Percentiles rank a stretch among this genome's conserved stretches.
Conservation (phyloP, 495 filamentous ascomycete species). For the Thozetella sp. region DNA sequence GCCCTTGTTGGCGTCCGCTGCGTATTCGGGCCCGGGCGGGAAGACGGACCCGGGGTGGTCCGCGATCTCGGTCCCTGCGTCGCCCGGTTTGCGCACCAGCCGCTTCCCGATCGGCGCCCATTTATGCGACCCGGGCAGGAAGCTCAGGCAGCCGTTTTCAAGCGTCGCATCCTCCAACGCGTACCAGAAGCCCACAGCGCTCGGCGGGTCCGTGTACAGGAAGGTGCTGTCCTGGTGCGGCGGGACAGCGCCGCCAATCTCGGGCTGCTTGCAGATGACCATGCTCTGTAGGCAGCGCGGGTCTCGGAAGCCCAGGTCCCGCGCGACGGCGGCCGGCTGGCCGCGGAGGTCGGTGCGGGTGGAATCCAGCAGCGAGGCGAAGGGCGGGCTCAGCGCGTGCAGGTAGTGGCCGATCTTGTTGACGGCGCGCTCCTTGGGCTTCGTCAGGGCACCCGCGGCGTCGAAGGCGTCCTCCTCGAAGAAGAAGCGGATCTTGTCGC, state of each 20-base stretch:
- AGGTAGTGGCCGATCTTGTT: constrained; percentile 98
- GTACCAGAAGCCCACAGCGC: constrained; percentile 93
- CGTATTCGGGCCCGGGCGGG: constrained; percentile 42
- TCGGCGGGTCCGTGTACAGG: constrained; percentile 87
- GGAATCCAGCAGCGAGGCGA: constrained; percentile 59
- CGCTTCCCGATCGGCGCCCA: constrained; percentile 64
- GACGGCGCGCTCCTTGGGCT: constrained; percentile 80
- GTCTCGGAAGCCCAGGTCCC: constrained; percentile 70
- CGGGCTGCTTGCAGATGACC: constrained; percentile 97
- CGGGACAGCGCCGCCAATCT: constrained; percentile 87
- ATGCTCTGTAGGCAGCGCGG: constrained; percentile 84
- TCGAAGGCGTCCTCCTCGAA: constrained; percentile 89
- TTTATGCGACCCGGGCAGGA: constrained; percentile 78
- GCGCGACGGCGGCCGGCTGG: constrained; percentile 64
- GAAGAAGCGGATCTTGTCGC: constrained; percentile 94
- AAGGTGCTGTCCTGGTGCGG: constrained; percentile 92
- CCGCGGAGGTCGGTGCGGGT: constrained; percentile 33
- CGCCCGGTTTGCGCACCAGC: constrained; percentile 68
- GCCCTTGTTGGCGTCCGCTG: constrained; percentile 23
- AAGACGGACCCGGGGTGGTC: constrained; percentile 42
- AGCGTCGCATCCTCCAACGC: constrained; percentile 87
- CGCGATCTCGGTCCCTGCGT: constrained; percentile 52
- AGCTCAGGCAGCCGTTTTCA: constrained; percentile 86
- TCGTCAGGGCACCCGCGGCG: constrained; percentile 55
- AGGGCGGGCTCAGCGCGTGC: constrained; percentile 73